Evolutionary conservation across 148 eudicot species (phyloP).

Genomic region (Rheum nobile): DNA sequence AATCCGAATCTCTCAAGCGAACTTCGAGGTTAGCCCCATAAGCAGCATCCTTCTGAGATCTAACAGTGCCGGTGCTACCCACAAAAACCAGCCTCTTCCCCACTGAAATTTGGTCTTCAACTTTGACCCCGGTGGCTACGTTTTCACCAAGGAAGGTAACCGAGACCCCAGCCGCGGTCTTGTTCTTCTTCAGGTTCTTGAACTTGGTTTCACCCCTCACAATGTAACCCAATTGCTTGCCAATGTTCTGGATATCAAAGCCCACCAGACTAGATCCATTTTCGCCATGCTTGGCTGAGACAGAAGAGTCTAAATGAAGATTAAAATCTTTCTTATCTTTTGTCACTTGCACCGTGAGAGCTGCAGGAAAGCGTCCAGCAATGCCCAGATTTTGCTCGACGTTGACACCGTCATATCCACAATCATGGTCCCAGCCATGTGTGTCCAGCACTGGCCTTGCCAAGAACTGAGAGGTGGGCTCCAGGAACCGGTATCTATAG

Average conservation of each 20-base stretch:
- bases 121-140: constrained; percentile 60
- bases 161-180: constrained; percentile 61
- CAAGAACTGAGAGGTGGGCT: constrained; percentile 84
- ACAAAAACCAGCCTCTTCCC: constrained; percentile 65
- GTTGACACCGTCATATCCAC: constrained; percentile 98
- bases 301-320: constrained; percentile 72
- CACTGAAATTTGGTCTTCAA: constrained; percentile 66
- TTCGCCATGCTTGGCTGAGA: constrained; percentile 77
- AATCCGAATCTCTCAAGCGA: constrained; percentile 46
- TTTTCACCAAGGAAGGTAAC: constrained; percentile 79
- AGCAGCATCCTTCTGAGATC: constrained; percentile 52
- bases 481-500: constrained; percentile 78
- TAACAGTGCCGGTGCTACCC: constrained; percentile 49
- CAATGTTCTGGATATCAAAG: constrained; percentile 74
- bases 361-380: constrained; percentile 51
- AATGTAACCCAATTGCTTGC: constrained; percentile 68
- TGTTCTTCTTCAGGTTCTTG: constrained; percentile 59
- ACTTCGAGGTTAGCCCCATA: constrained; percentile 59
- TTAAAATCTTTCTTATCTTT: constrained; percentile 91
- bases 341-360: constrained; percentile 54
- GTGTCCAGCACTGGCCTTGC: constrained; percentile 86
- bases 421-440: constrained; percentile 99
- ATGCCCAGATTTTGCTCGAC: constrained; percentile 72
- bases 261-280: constrained; percentile 72
- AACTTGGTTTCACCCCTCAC: constrained; percentile 71